Conservation (phyloP, 164 flowering plant genomes). For the Vitis rotundifolia region DNA sequence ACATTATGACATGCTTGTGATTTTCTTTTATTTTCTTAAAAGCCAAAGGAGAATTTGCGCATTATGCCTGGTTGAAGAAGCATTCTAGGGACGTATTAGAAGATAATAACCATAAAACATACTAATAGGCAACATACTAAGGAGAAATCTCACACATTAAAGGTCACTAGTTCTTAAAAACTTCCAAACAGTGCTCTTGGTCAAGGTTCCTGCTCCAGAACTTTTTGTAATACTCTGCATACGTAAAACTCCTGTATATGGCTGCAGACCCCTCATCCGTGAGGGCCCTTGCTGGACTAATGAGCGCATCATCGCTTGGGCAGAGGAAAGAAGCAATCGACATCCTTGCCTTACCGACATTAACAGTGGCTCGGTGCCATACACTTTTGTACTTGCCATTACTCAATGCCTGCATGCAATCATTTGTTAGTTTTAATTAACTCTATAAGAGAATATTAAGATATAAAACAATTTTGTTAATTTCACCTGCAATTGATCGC, state of each 20-base stretch:
- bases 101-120: too few species aligned
- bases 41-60: too few species aligned
- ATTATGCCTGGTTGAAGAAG: too few species aligned
- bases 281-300: neutral
- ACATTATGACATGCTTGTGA: too few species aligned
- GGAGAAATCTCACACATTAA: neutral
- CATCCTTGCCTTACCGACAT: conserved; percentile 5
- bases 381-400: conserved; percentile 29
- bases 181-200: conserved; percentile 73
- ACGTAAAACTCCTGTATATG: conserved; percentile 59
- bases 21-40: too few species aligned
- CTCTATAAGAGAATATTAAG: neutral
- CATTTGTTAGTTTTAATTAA: neutral
- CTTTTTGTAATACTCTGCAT: conserved; percentile 71
- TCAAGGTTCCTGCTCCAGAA: conserved; percentile 83
- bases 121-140: too few species aligned
- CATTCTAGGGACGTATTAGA: too few species aligned
- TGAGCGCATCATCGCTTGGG: conserved; percentile 11
- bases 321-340: conserved; percentile 22
- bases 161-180: conserved; percentile 44
- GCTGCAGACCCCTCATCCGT: conserved; percentile 28
- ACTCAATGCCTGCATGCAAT: conserved; percentile 15
- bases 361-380: conserved; percentile 23
- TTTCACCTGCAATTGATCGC: conserved; percentile 25
- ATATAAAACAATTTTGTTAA: neutral